Percentiles rank a stretch among this genome's conserved stretches.
Evolutionary conservation across 2,329 filamentous ascomycete species (phyloP).

Genomic region (Sclerotinia sclerotiorum): DNA sequence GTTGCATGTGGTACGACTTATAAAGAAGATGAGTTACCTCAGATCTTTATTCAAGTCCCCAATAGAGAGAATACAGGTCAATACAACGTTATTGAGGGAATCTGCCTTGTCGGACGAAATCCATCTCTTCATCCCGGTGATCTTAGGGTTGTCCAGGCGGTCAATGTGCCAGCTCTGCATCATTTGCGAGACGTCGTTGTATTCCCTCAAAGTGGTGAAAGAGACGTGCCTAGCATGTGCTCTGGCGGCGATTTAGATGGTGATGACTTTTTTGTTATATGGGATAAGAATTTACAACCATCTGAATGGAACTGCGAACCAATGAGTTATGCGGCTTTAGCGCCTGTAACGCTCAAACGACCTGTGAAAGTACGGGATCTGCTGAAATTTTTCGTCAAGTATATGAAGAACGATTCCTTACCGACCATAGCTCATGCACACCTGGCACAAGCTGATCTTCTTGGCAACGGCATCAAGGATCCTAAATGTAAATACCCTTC

Average conservation of each 20-base stretch:
- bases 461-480: constrained; percentile 61
- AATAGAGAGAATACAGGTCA: constrained; percentile 51
- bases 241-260: constrained; percentile 95
- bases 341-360: constrained; percentile 55
- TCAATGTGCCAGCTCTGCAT: constrained; percentile 69
- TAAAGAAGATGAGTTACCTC: constrained; percentile 58
- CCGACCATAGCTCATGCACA: constrained; percentile 80
- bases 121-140: constrained; percentile 93
- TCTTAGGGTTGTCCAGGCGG: constrained; percentile 80
- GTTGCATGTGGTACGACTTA: constrained; percentile 42
- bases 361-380: constrained; percentile 73
- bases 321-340: constrained; percentile 70
- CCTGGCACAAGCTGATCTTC: constrained; percentile 70
- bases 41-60: constrained; percentile 86
- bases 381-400: constrained; percentile 81
- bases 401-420: constrained; percentile 88
- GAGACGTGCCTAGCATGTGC: constrained; percentile 88
- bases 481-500: constrained; percentile 58
- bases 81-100: constrained; percentile 67
- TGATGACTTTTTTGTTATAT: constrained; percentile 92
- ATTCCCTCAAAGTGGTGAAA: constrained; percentile 78
- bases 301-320: constrained; percentile 67
- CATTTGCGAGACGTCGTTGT: constrained; percentile 86
- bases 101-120: constrained; percentile 86
- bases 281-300: constrained; percentile 76